Percentiles rank a stretch among this genome's conserved stretches.
phyloP scores from a whole-genome alignment of 2,329 filamentous ascomycete genomes.

The Simplicillium aogashimaense region DNA sequence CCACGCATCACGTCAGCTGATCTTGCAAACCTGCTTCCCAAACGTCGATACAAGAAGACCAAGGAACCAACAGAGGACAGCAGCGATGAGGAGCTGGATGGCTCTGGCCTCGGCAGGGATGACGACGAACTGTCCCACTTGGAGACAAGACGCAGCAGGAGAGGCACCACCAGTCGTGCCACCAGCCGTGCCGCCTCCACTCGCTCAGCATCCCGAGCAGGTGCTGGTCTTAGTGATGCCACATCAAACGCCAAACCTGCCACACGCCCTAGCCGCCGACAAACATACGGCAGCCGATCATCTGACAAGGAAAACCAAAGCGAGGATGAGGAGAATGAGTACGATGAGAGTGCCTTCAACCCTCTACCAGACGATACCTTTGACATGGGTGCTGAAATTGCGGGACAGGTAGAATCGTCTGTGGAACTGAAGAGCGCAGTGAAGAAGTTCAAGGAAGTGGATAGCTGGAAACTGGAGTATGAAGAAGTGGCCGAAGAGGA shows the following conservation, averaged over 20 bases:
- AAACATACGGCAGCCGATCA: slow-evolving; percentile 33
- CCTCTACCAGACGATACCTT: slow-evolving; percentile 36
- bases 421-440: slow-evolving; percentile 48
- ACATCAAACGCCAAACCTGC: slow-evolving; percentile 12
- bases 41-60: slow-evolving; percentile 33
- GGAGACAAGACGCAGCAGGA: slow-evolving; percentile 18
- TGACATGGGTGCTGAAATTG: slow-evolving; percentile 23
- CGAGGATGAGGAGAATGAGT: slow-evolving; percentile 19
- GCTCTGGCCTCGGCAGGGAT: slow-evolving; percentile 36
- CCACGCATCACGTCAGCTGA: slow-evolving; percentile 43
- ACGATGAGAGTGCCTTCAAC: slow-evolving; percentile 28
- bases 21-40: slow-evolving; percentile 42
- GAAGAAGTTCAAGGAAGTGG: slow-evolving; percentile 59
- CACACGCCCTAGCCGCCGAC: neutral
- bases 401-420: slow-evolving; percentile 27
- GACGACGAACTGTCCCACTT: slow-evolving; percentile 47
- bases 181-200: slow-evolving; percentile 1
- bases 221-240: slow-evolving; percentile 6
- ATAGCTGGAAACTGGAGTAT: slow-evolving; percentile 58
- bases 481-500: slow-evolving; percentile 46
- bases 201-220: too few relatives aligned
- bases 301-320: slow-evolving; percentile 51
- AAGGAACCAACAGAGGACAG: slow-evolving; percentile 29
- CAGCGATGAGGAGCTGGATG: slow-evolving; percentile 37
- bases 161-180: slow-evolving; percentile 8